Percentiles rank a stretch among this genome's conserved stretches.
phyloP scores from a whole-genome alignment of 306 rosid genomes.

The Ochetophila trinervis region DNA sequence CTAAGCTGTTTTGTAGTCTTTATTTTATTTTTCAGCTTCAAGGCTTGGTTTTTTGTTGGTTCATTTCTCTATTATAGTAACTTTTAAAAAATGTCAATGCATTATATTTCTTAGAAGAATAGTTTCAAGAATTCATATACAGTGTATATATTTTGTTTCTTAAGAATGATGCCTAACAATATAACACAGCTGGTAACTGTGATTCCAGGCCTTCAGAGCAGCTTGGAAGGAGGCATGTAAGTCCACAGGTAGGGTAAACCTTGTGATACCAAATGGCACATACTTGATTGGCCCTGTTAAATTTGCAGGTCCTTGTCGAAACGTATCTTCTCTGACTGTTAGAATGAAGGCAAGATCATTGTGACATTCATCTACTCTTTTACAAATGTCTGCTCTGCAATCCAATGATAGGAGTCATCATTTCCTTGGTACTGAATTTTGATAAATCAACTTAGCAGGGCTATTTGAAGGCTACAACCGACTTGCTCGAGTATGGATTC shows the following conservation, averaged over 20 bases:
- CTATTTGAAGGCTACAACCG: constrained; percentile 45
- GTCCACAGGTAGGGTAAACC: constrained; percentile 31
- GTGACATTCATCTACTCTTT: neutral
- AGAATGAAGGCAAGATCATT: constrained; percentile 32
- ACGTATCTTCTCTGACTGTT: constrained; percentile 35
- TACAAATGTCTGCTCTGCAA: neutral
- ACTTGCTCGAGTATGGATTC: constrained; percentile 33
- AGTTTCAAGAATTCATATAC: neutral
- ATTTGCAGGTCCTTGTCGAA: constrained; percentile 41
- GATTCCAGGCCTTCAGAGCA: constrained; percentile 38
- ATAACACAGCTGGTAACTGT: neutral
- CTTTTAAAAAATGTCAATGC: neutral
- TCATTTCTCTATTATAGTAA: neutral
- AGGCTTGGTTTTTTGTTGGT: neutral
- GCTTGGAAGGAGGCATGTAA: constrained; percentile 45
- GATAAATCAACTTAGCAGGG: constrained; percentile 33
- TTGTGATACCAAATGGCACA: constrained; percentile 41
- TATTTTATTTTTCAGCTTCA: neutral
- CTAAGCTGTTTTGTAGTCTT: neutral
- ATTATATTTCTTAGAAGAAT: neutral
- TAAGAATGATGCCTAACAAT: neutral
- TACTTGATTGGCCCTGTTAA: constrained; percentile 41
- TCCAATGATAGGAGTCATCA: neutral
- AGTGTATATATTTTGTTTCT: neutral
- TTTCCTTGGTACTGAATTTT: neutral